phyloP scores from a whole-genome alignment of 441 rosid species.

The Manihot esculenta region DNA sequence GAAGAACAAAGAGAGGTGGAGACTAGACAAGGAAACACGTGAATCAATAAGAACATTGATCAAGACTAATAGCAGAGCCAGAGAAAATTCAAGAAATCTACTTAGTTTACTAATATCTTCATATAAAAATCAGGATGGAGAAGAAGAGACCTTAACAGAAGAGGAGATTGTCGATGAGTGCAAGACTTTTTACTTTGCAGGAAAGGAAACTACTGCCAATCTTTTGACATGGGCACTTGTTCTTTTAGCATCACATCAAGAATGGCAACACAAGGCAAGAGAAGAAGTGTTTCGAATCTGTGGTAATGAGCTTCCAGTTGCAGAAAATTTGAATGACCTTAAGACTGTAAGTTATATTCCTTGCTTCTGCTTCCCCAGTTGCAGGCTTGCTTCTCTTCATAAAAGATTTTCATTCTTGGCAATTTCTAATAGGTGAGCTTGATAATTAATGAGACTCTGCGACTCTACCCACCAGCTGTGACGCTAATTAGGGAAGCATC shows the following conservation, averaged over 20 bases:
- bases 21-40: constrained; percentile 58
- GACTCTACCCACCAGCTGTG: constrained; percentile 71
- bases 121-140: constrained; percentile 44
- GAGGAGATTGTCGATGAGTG: constrained; percentile 84
- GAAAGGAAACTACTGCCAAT: constrained; percentile 71
- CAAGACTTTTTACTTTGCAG: constrained; percentile 83
- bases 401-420: neutral
- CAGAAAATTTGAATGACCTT: constrained; percentile 50
- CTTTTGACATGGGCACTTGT: constrained; percentile 69
- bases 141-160: constrained; percentile 53
- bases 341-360: constrained; percentile 52
- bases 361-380: neutral
- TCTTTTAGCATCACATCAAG: constrained; percentile 64
- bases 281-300: constrained; percentile 57
- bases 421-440: constrained; percentile 43
- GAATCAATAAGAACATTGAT: constrained; percentile 55
- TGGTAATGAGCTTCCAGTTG: constrained; percentile 31
- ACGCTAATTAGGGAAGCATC: constrained; percentile 44
- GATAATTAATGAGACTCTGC: constrained; percentile 66
- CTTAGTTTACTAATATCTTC: constrained; percentile 55
- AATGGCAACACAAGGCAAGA: constrained; percentile 76
- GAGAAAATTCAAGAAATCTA: constrained; percentile 45
- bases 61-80: constrained; percentile 25
- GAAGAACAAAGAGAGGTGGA: constrained; percentile 70
- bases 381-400: neutral